phyloP scores from a whole-genome alignment of 1,139 yeast species.

The Lodderomyces oxycetoniae region DNA sequence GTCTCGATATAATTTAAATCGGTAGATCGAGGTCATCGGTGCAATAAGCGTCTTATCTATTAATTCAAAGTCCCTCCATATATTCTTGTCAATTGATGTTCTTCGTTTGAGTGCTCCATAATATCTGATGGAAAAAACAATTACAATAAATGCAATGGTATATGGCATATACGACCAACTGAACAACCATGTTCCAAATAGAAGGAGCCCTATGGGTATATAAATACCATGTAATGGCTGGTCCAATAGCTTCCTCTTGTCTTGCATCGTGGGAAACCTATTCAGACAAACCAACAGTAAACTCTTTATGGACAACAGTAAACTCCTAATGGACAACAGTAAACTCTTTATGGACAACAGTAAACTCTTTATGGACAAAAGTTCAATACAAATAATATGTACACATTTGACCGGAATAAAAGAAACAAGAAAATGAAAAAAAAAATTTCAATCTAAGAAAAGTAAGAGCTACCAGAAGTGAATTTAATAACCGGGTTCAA shows the following conservation, averaged over 20 bases:
- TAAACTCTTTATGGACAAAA: too few species aligned
- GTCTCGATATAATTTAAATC: slow-evolving; percentile 59
- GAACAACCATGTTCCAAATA: slow-evolving; percentile 58
- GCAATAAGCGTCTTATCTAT: slow-evolving; percentile 68
- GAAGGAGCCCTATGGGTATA: slow-evolving; percentile 58
- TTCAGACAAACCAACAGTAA: too few species aligned
- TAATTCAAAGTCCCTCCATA: slow-evolving; percentile 63
- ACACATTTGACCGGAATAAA: too few species aligned
- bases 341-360: too few species aligned
- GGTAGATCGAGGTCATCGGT: slow-evolving; percentile 65
- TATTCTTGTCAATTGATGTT: slow-evolving; percentile 43
- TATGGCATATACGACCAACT: slow-evolving; percentile 50
- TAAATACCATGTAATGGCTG: slow-evolving; percentile 69
- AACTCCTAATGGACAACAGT: too few species aligned
- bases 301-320: too few species aligned
- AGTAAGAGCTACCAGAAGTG: too few species aligned
- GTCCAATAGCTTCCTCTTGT: slow-evolving; percentile 48
- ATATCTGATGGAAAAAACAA: slow-evolving; percentile 45
- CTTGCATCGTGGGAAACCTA: too few species aligned
- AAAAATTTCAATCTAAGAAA: too few species aligned
- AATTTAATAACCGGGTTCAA: too few species aligned
- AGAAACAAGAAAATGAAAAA: too few species aligned
- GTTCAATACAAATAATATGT: too few species aligned
- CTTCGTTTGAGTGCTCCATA: slow-evolving; percentile 46
- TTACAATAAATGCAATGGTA: slow-evolving; percentile 41